Base-by-base conservation (phyloP, 768 basidiomycete species). In the Tylopilus vinaceipallidus region DNA sequence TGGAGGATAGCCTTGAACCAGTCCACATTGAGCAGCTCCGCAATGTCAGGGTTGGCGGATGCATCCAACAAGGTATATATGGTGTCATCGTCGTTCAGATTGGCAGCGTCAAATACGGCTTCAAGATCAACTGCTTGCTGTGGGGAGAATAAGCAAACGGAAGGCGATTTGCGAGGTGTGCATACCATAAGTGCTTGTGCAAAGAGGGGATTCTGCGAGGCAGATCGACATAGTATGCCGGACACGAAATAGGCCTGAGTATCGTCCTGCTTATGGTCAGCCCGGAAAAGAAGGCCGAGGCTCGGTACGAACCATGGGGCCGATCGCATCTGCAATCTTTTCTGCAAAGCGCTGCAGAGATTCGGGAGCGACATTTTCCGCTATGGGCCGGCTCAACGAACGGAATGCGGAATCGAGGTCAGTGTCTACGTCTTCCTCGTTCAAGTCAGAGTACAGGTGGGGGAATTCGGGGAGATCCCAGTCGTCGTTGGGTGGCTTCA, bases 381-480 rank as follows among this genome's bases (percentile, higher is more conserved):
- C 71, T 0, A 89, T 73, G 9, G 88, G 87, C 48, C 78, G 73
- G 22, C 75, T 75, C 17, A 81, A 71, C 27, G 76, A 67, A 35
- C 77, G 71, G 43, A 80, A 75, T 3, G 84, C 78, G 23, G 70
- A 72, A 53, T 84, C 80, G 4, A 91, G 63, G 59, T 84, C 80
- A 45, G 81, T 74, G 29, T 80, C 77, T 4, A 73, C 69, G n/a
- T 73, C 60, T 14, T 72, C 70, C n/a, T 70, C 72, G 22, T 75
- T 74, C 27, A 90, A 62, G 60, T 88, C 79, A 2, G 85, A 76
- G 55, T 83, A 81, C 20, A 89, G 61, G 61, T 84, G 79, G 0
- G 89, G 88, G 57, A 90, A 91, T 11, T 81, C 80, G 2, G 80
- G 81, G 23, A 80, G 69, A 50, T 88, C 86, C 87, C 87, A 91